Evolutionary conservation across 106 monocot species (phyloP).

Genomic region (Acorus calamus): DNA sequence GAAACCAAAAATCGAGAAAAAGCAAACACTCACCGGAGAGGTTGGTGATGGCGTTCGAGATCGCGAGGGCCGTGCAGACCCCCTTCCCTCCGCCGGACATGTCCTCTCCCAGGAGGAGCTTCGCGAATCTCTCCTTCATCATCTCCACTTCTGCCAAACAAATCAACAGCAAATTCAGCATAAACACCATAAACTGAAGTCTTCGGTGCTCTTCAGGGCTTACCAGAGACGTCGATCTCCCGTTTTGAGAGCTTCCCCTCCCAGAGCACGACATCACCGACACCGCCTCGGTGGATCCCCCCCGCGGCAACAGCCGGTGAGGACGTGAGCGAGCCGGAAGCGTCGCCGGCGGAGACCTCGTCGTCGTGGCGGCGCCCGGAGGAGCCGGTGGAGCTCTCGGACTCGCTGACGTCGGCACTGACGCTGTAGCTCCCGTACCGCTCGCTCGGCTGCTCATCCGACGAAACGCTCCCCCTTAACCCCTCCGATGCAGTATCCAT

Average conservation of each 20-base stretch:
- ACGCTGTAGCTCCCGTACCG: conserved; percentile 63
- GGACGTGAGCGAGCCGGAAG: conserved; percentile 39
- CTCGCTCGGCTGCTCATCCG: conserved; percentile 42
- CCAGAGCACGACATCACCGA: conserved; percentile 25
- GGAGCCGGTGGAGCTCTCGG: conserved; percentile 60
- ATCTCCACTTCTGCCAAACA: conserved; percentile 65
- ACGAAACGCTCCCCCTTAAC: conserved; percentile 59
- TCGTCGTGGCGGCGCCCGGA: conserved; percentile 19
- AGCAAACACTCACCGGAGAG: conserved; percentile 51
- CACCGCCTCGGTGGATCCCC: conserved; percentile 2
- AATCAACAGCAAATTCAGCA: too few relatives aligned
- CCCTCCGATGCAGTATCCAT: neutral
- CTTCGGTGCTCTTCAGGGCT: too few relatives aligned
- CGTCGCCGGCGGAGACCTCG: conserved; percentile 16
- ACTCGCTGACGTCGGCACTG: conserved; percentile 71
- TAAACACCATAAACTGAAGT: too few relatives aligned
- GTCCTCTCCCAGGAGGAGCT: conserved; percentile 89
- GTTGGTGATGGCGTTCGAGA: conserved; percentile 97
- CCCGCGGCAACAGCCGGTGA: conserved; percentile 10
- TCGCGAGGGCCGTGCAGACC: conserved; percentile 87
- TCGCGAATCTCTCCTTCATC: conserved; percentile 97
- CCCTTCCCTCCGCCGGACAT: conserved; percentile 97
- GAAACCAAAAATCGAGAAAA: neutral
- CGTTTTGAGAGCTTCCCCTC: conserved; percentile 41
- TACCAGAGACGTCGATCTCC: conserved; percentile 38